A percentile compares a stretch with the other conserved stretches of the same genome.
These are phyloP conservation scores for Backusella psychrophila DNA, from an alignment of 192 early-diverging fungal species.

Conservation along the genomic window DNA sequence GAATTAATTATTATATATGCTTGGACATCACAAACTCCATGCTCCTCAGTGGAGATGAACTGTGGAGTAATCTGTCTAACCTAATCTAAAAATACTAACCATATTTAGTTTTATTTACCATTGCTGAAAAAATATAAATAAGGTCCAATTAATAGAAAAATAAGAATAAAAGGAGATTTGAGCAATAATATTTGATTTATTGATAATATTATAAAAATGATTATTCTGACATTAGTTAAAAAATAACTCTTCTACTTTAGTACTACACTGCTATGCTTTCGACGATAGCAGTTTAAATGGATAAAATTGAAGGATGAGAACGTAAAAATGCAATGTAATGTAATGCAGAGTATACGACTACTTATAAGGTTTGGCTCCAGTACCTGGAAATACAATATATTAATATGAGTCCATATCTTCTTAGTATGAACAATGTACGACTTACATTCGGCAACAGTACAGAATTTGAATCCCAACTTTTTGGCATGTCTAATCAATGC, in stretches of 20 bases:
- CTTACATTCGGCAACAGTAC: conserved; percentile 27
- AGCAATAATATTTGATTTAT: background rate
- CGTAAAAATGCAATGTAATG: background rate
- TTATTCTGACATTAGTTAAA: background rate
- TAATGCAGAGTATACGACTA: background rate
- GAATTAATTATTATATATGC: no score
- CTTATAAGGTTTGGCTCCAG: background rate
- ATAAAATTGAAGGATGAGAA: background rate
- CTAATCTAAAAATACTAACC: no score
- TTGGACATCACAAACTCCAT: no score
- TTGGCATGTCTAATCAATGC: background rate
- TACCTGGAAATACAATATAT: background rate
- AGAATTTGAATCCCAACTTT: conserved; percentile 14
- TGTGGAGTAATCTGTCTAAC: no score
- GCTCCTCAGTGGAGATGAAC: no score
- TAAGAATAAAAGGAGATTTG: background rate
- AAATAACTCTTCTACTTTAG: background rate
- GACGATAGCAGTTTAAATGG: background rate
- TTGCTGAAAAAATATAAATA: no score
- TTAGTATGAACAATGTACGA: background rate
- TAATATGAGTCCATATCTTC: background rate
- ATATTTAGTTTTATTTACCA: no score
- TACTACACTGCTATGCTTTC: background rate
- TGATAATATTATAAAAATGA: background rate
- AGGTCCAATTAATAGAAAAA: no score